phyloP scores from a whole-genome alignment of 371 early-diverging fungal genomes.

The Mortierella sp. region DNA sequence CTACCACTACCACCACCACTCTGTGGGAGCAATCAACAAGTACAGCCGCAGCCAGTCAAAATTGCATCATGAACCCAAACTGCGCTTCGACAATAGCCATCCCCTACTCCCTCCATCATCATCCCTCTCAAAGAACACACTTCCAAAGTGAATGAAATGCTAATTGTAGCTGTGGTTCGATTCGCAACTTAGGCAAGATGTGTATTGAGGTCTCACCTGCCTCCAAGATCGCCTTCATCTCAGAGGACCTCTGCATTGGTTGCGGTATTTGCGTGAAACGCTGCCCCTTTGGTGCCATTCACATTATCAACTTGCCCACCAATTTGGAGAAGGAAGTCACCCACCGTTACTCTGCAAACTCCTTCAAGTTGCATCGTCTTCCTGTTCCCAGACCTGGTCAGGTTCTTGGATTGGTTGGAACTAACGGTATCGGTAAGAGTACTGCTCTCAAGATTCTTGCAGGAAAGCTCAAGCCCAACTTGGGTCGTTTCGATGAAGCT shows the following conservation, averaged over 20 bases:
- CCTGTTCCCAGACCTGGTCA: conserved; percentile 98
- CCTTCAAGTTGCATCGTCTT: conserved; percentile 99
- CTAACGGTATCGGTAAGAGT: conserved; percentile 99
- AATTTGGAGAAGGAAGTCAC: conserved; percentile 97
- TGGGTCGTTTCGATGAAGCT: conserved; percentile 90
- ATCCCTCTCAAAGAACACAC: neutral
- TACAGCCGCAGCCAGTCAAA: neutral
- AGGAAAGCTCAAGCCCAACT: conserved; percentile 98
- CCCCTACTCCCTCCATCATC: neutral
- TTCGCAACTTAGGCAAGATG: conserved; percentile 84
- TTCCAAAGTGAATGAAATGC: conserved; percentile 24
- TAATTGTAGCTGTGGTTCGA: conserved; percentile 12
- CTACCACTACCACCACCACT: neutral
- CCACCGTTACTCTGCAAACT: conserved; percentile 98
- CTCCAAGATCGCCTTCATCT: conserved; percentile 93
- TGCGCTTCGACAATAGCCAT: neutral
- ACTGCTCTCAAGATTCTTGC: conserved; percentile 98
- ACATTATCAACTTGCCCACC: conserved; percentile 99
- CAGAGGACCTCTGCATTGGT: conserved; percentile 99
- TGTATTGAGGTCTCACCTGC: conserved; percentile 93
- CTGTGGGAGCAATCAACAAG: neutral
- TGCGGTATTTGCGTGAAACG: conserved; percentile 99
- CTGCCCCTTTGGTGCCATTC: conserved; percentile 99
- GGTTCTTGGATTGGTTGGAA: conserved; percentile 99
- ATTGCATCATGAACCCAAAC: neutral